Evolutionary conservation across 306 rosid species (phyloP).

Genomic region (Citrullus amarus): DNA sequence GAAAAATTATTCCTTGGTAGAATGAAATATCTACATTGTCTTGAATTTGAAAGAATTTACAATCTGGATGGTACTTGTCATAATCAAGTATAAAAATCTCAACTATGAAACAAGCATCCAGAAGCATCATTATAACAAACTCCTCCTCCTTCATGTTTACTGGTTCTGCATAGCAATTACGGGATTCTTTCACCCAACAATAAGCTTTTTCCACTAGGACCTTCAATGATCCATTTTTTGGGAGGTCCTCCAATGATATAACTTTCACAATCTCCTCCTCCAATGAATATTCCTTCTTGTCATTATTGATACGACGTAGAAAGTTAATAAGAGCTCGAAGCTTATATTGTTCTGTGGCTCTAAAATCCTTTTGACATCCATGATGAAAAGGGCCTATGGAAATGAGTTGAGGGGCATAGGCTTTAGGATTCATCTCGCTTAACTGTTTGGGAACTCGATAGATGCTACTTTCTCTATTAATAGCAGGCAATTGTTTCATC

Average conservation of each 20-base stretch:
- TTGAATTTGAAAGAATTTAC: not conserved
- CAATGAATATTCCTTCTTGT: too few species aligned
- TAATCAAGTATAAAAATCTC: slow-evolving; percentile 6
- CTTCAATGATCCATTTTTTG: not conserved
- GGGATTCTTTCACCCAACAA: slow-evolving; percentile 2
- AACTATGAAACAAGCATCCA: slow-evolving; percentile 58
- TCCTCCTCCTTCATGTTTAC: slow-evolving; percentile 18
- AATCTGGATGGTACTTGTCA: too few species aligned
- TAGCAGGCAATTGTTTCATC: not conserved
- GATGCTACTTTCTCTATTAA: not conserved
- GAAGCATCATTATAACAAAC: slow-evolving; percentile 40
- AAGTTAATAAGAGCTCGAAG: not conserved
- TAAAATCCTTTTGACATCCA: not conserved
- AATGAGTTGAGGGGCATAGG: not conserved
- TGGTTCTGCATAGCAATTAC: slow-evolving; percentile 48
- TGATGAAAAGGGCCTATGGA: not conserved
- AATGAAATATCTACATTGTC: not conserved
- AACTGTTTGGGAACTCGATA: not conserved
- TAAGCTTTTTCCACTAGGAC: not conserved
- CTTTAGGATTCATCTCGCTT: not conserved
- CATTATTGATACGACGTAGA: not conserved
- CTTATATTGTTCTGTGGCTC: not conserved
- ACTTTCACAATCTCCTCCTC: too few species aligned
- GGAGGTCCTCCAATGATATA: too few species aligned
- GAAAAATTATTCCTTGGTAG: not conserved